Base-by-base conservation (phyloP, 495 filamentous ascomycete genomes). In the Trichoderma parareesei region DNA sequence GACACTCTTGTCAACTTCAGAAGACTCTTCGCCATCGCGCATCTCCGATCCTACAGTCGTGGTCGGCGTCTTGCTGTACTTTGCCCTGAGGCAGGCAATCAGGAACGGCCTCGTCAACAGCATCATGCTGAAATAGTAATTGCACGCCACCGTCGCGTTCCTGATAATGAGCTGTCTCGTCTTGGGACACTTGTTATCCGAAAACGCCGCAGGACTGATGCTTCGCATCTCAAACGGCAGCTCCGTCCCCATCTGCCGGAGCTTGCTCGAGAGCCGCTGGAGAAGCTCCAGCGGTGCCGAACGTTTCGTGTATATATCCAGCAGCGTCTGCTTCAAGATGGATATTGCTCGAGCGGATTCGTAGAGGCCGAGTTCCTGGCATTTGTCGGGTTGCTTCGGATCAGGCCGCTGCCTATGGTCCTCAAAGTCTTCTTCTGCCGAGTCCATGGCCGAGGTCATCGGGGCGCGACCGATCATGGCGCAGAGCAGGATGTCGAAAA, bases 101-200 rank as follows among this genome's bases (percentile, higher is more conserved):
- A 49, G 46, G 9, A 49, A 49, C 9, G 46, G 46, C 18, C 46
- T 49, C 20, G 46, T 49, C 8, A 49, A 18, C 5, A 49, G 46
- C 46, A 49, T 49, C n/a, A 49, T 49, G 8, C 46, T 49, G 9
- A 49, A 49, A 49, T 49, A 49, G 20, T 49, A 49, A 20, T 49
- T 49, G 46, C n/a, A 49, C 2, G 46, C 46, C 7, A 49, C 46
- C 18, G 16, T 49, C 1, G 46, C 46, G 20, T 49, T 49, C 16
- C n/a, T 49, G 8, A 49, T 49, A 0, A 49, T 49, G 9, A 49
- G 46, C n/a, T 49, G 46, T 7, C n/a, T 49, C 3, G 46, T 49
- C 46, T 49, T 49, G 46, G 46, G 46, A 27, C 46, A 49, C 20
- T 49, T 49, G 20, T 49, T 16, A 2, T 49, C 46, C 20, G 46